Evolutionary conservation across 768 basidiomycete species (phyloP).

Genomic region (Kwoniella botswanensis): DNA sequence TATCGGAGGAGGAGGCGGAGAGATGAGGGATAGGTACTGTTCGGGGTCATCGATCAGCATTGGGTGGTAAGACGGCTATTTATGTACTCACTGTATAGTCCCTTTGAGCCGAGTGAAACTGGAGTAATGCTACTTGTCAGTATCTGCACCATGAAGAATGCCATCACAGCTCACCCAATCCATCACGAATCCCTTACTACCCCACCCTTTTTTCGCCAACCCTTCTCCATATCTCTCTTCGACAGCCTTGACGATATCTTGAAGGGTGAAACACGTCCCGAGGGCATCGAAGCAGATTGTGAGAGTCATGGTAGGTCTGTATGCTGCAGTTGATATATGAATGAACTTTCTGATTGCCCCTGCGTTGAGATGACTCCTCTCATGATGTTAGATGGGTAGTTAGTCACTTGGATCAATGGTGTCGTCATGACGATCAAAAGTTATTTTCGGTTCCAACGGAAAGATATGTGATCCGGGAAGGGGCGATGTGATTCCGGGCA

Average conservation of each 20-base stretch:
- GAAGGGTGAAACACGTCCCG: conserved; percentile 42
- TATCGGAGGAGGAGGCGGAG: conserved; percentile 41
- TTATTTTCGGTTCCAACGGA: not conserved
- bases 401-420: not conserved
- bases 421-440: conserved; percentile 2
- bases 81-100: conserved; percentile 35
- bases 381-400: not conserved
- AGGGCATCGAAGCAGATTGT: conserved; percentile 49
- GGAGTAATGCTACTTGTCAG: not conserved
- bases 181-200: conserved; percentile 29
- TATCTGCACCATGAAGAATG: not conserved
- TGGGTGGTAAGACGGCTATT: not conserved
- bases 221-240: conserved; percentile 35
- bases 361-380: not conserved
- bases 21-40: conserved; percentile 36
- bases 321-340: not conserved
- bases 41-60: not conserved
- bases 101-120: conserved; percentile 46
- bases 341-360: too few relatives aligned
- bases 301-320: conserved; percentile 14
- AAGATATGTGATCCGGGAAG: not conserved
- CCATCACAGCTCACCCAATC: conserved; percentile 33
- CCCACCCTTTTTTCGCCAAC: conserved; percentile 23
- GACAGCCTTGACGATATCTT: conserved; percentile 30
- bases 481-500: not conserved